These are phyloP conservation scores for Bondarzewia mesenterica DNA, from an alignment of 1,284 basidiomycete genomes.

Conservation along the genomic window DNA sequence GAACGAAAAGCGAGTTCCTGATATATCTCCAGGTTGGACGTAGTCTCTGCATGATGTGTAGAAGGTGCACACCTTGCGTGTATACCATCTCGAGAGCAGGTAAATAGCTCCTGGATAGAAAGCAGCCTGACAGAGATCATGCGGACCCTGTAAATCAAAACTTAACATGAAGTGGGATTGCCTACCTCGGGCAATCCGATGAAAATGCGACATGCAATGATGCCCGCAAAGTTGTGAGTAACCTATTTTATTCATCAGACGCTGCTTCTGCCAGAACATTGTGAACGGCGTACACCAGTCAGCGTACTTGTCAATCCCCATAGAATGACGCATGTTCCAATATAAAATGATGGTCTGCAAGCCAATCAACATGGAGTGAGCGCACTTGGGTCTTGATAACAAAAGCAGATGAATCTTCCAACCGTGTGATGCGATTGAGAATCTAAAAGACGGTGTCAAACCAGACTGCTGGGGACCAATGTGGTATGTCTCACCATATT, in stretches of 20 bases:
- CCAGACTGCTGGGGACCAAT: not conserved
- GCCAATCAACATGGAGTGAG: not conserved
- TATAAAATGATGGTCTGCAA: conserved; percentile 52
- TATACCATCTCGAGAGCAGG: conserved; percentile 59
- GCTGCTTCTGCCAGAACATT: not conserved
- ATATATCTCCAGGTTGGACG: not conserved
- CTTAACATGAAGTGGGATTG: not conserved
- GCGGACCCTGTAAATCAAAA: not conserved
- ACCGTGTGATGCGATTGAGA: conserved; percentile 46
- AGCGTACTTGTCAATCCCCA: conserved; percentile 59
- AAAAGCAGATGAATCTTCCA: not conserved
- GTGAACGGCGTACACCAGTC: conserved; percentile 40
- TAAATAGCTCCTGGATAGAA: conserved; percentile 60
- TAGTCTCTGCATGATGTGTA: not conserved
- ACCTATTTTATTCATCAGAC: not conserved
- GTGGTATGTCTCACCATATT: conserved; percentile 41
- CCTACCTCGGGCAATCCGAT: conserved; percentile 53
- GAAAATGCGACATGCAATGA: conserved; percentile 51
- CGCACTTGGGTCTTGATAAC: no score
- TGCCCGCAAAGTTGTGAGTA: conserved; percentile 32
- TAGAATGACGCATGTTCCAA: conserved; percentile 48
- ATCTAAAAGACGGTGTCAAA: conserved; percentile 25
- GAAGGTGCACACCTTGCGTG: conserved; percentile 37
- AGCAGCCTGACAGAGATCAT: conserved; percentile 30
- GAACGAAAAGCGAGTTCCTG: conserved; percentile 63